A percentile compares a stretch with the other conserved stretches of the same genome.
These are phyloP conservation scores for Mediolabrus comicus DNA, from an alignment of 108 stramenopile species.

Conservation along the genomic window DNA sequence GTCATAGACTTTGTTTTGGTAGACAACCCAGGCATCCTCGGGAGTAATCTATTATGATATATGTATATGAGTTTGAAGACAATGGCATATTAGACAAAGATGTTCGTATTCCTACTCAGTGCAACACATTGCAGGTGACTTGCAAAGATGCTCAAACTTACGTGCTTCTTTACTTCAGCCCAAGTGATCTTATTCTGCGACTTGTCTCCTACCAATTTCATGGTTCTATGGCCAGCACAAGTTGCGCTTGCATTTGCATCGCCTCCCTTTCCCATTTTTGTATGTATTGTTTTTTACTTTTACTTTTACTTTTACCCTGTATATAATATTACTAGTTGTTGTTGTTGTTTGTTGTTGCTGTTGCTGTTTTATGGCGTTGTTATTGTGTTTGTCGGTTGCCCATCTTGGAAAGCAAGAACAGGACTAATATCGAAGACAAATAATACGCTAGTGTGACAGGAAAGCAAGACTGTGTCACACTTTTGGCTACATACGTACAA, in stretches of 20 bases:
- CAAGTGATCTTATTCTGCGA: slow-evolving; percentile 82
- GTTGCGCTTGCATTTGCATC: slow-evolving; percentile 55
- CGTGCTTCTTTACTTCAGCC: slow-evolving; percentile 91
- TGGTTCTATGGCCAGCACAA: slow-evolving; percentile 3
- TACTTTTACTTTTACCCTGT: no score
- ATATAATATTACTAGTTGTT: no score
- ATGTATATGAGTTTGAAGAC: not conserved
- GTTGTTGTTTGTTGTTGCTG: no score
- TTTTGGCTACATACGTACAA: not conserved
- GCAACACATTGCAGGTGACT: not conserved
- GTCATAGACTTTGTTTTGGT: slow-evolving; percentile 95
- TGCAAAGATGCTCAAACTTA: slow-evolving; percentile 4
- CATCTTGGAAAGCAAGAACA: no score
- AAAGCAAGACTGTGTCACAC: no score
- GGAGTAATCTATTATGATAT: slow-evolving; percentile 55
- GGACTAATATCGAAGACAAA: no score
- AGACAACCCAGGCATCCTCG: slow-evolving; percentile 93
- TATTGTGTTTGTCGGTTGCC: no score
- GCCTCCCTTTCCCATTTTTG: slow-evolving; percentile 89
- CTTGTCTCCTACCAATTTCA: slow-evolving; percentile 25
- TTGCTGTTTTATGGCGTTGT: no score
- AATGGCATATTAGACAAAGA: not conserved
- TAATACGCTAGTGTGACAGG: no score
- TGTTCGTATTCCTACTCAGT: not conserved
- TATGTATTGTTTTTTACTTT: no score